Base-by-base conservation (phyloP, 1,284 basidiomycete species). In the Mycosarcoma mackinlayi region DNA sequence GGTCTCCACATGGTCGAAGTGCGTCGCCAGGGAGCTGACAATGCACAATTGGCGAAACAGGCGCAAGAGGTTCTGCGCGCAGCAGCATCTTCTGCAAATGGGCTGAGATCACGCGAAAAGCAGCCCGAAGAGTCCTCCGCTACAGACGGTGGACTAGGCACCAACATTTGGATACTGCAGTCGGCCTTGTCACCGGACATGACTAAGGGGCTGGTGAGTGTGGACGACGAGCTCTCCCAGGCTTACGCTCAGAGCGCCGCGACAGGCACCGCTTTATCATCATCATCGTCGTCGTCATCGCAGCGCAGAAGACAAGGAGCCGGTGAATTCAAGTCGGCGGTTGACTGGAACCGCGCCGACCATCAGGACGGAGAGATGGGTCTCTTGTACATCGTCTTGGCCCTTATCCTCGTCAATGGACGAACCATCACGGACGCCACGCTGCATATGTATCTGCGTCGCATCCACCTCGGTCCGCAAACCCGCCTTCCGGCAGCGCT, bases 401-500 rank as follows among this genome's bases (percentile, higher is more conserved):
- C 76, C 10, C 53, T 83, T 31, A 82, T 83, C 18, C 69, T 83
- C 25, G 76, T 83, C 52, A 82, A 78, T 31, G 80, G 80, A 27
- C 71, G 80, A 11, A 63, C 67, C 1, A 68, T 83, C 27, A 61
- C 74, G 6, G 81, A 83, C 25, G 75, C 56, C 16, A 58, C 64
- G 23, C 51, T 72, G 13, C 47, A 46, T 14, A 59, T 48, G 47
- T 67, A 63, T 14, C 38, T 72, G 24, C 54, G 60, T 6, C 51
- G 69, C 16, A 35, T 72, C 11, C 53, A 58, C 23, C 64, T 72
- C 7, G 23, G 53, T 24, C 46, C 60, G 5, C 42, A 72, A 13
- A 58, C 50, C 18, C 35, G 8, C 28, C 64, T 72, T 13, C 69
- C 69, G 16, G 25, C 33, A 6, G 53, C 44, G 9, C 44, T 70